Percentiles rank a stretch among this genome's conserved stretches.
Conservation (phyloP, 2,329 filamentous ascomycete species). For the Chalaropsis ovoidea region DNA sequence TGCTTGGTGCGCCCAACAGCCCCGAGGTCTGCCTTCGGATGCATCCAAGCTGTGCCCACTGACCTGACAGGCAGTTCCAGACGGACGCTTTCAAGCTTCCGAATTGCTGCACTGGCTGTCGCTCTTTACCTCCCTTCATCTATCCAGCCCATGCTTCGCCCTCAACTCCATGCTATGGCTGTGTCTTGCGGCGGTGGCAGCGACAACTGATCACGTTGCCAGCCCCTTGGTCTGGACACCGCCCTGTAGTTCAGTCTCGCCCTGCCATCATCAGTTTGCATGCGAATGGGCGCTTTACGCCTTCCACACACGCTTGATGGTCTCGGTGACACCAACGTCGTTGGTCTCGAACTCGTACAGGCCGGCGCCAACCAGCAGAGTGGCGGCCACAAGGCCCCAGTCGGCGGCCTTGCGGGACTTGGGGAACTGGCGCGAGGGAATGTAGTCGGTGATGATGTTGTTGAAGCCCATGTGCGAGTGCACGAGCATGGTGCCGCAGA, state of each 20-base stretch:
- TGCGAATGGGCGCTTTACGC: constrained; percentile 42
- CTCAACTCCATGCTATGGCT: not conserved
- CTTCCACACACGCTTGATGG: constrained; percentile 78
- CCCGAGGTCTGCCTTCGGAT: not conserved
- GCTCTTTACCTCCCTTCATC: not conserved
- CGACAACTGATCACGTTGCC: no score
- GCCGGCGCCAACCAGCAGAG: constrained; percentile 71
- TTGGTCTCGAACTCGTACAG: constrained; percentile 99
- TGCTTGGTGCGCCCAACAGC: not conserved
- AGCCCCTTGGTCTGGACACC: not conserved
- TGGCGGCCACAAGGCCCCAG: constrained; percentile 71
- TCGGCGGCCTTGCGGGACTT: constrained; percentile 54
- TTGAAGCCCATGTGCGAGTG: constrained; percentile 96
- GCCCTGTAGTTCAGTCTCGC: not conserved
- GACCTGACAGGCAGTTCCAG: not conserved
- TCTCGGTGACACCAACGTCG: constrained; percentile 87
- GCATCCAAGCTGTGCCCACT: not conserved
- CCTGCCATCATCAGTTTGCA: not conserved
- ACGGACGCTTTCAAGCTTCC: not conserved
- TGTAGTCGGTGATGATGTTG: constrained; percentile 82
- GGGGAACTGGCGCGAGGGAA: constrained; percentile 62
- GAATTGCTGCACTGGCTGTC: not conserved
- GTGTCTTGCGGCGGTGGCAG: not conserved
- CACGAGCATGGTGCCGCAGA: constrained; percentile 72
- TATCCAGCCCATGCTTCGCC: not conserved